phyloP scores from a whole-genome alignment of 352 stramenopile species.

The Globisporangium megalacanthum region DNA sequence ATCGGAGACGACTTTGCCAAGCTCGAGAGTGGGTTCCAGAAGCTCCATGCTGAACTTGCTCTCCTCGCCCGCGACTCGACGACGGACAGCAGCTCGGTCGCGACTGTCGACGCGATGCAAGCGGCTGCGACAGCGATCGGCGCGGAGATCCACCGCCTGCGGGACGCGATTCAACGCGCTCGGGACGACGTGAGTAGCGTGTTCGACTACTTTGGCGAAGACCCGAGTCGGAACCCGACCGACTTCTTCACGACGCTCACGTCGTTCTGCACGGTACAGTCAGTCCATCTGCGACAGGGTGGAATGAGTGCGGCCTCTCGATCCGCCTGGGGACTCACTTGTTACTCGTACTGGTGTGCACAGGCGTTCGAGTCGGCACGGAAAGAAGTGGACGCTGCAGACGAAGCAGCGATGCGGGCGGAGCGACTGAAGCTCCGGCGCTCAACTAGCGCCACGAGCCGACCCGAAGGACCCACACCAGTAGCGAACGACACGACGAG shows the following conservation, averaged over 20 bases:
- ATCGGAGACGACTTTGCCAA: slow-evolving; percentile 62
- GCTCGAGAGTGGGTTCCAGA: slow-evolving; percentile 41
- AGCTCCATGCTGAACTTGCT: slow-evolving; percentile 40
- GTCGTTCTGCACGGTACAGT: slow-evolving; percentile 47
- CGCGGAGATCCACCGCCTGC: slow-evolving; percentile 35
- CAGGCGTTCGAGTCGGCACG: slow-evolving; percentile 62
- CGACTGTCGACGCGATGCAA: slow-evolving; percentile 30
- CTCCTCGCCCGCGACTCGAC: slow-evolving; percentile 41
- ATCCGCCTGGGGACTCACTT: neutral
- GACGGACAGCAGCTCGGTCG: neutral
- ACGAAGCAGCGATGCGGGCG: slow-evolving; percentile 44
- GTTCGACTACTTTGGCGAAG: slow-evolving; percentile 85
- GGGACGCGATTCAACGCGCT: slow-evolving; percentile 27
- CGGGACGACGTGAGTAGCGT: slow-evolving; percentile 62
- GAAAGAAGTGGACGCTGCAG: slow-evolving; percentile 61
- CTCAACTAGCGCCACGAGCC: slow-evolving; percentile 10
- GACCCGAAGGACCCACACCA: neutral
- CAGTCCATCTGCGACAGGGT: slow-evolving; percentile 13
- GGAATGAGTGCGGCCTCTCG: slow-evolving; percentile 1
- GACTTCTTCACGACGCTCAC: slow-evolving; percentile 81
- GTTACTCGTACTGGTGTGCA: neutral
- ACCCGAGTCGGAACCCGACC: slow-evolving; percentile 60
- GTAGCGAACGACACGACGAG: slow-evolving; percentile 1
- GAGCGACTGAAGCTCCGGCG: slow-evolving; percentile 64
- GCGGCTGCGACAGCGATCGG: slow-evolving; percentile 30